Evolutionary conservation across 2,329 filamentous ascomycete genomes (phyloP).

Genomic region (Neofusicoccum parvum): DNA sequence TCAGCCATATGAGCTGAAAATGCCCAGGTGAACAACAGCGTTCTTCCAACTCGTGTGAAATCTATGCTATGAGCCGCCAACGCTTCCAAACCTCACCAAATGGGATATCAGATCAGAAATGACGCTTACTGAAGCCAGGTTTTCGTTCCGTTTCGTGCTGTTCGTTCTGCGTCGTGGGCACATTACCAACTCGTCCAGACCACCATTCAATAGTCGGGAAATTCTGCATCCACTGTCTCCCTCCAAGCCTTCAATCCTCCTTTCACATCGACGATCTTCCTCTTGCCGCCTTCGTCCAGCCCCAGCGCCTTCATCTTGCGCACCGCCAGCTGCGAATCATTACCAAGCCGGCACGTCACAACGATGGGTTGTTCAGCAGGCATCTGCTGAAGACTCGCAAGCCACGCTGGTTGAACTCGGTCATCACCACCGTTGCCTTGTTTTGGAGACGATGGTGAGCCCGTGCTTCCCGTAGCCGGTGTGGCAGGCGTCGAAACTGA

Average conservation of each 20-base stretch:
- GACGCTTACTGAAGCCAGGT: background rate
- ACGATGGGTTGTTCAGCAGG: constrained; percentile 61
- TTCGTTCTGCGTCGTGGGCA: too few species aligned
- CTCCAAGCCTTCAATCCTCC: constrained; percentile 77
- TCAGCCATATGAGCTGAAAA: too few species aligned
- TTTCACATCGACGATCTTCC: constrained; percentile 69
- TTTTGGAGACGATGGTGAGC: background rate
- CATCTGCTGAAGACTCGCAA: constrained; percentile 29
- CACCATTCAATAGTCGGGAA: constrained; percentile 57
- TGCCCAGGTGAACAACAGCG: background rate
- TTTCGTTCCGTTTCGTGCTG: too few species aligned
- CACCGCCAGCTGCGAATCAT: constrained; percentile 74
- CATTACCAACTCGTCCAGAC: too few species aligned
- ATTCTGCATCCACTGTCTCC: constrained; percentile 62
- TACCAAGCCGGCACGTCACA: constrained; percentile 72
- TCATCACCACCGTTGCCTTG: background rate
- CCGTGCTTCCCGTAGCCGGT: background rate
- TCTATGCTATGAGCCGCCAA: background rate
- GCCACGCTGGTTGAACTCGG: constrained; percentile 31
- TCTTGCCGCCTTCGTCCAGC: constrained; percentile 46
- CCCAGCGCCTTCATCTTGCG: constrained; percentile 66
- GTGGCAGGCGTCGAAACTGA: constrained; percentile 5
- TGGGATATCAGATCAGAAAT: background rate
- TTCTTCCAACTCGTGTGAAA: background rate
- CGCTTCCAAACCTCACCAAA: background rate